Evolutionary conservation across 2,329 filamentous ascomycete genomes (phyloP).

Genomic region (Cladosporium oxysporum): DNA sequence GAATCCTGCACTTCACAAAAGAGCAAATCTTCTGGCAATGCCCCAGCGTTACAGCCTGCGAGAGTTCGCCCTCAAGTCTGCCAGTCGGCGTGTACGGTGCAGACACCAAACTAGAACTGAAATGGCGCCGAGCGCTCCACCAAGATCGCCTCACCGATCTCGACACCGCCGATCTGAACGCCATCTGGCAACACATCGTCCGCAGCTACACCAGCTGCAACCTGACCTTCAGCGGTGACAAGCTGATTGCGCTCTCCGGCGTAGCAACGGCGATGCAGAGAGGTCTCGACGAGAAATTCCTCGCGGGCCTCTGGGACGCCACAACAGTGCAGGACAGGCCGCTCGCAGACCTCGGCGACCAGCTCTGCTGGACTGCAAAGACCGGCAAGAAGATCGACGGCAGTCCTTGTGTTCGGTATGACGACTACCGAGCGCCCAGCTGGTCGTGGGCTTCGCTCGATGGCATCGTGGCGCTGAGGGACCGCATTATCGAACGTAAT

Average conservation of each 20-base stretch:
- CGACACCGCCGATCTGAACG: conserved; percentile 1
- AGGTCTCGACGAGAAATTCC: neutral
- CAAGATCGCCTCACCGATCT: neutral
- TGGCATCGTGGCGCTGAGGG: neutral
- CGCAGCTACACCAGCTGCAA: conserved; percentile 8
- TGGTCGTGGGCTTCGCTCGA: conserved; percentile 12
- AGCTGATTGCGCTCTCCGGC: conserved; percentile 1
- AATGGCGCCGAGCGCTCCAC: neutral
- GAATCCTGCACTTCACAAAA: conserved; percentile 20
- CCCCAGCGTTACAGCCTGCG: neutral
- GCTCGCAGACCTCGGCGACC: neutral
- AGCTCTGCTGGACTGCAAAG: conserved; percentile 2
- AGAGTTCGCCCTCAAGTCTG: neutral
- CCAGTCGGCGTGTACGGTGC: neutral
- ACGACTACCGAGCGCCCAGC: neutral
- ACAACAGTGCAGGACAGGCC: neutral
- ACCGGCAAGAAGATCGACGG: neutral
- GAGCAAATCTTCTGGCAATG: conserved; percentile 24
- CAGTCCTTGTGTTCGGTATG: neutral
- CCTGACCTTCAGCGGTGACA: conserved; percentile 7
- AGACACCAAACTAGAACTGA: neutral
- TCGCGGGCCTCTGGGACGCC: conserved; percentile 3
- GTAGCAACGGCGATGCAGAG: neutral
- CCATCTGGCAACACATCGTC: neutral
- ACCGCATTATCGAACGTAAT: neutral